Conservation (phyloP, 176 grass and related monocot genomes). For the Zoysia japonica region DNA sequence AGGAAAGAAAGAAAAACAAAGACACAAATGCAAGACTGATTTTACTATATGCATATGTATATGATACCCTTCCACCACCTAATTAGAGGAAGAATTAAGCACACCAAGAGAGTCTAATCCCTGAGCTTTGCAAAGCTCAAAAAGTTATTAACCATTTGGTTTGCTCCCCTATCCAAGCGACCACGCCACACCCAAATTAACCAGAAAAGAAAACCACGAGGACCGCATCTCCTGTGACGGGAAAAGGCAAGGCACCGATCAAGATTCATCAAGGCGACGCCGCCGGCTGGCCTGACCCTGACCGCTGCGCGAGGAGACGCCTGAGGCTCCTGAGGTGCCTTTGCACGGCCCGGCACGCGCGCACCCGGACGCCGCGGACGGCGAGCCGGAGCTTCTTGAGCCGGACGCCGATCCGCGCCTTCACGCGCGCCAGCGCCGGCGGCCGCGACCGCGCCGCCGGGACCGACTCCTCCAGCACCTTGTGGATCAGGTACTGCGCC, state of each 20-base stretch:
- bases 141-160: too few relatives aligned
- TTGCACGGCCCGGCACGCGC: constrained; percentile 38
- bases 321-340: constrained; percentile 44
- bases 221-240: background rate
- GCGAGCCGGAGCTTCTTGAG: constrained; percentile 55
- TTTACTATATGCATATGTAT: background rate
- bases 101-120: too few relatives aligned
- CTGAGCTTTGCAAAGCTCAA: too few relatives aligned
- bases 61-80: too few relatives aligned
- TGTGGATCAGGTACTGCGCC: constrained; percentile 77
- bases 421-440: constrained; percentile 5
- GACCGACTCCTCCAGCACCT: constrained; percentile 53
- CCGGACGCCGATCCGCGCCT: constrained; percentile 44
- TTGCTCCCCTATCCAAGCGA: background rate
- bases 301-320: constrained; percentile 12
- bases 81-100: too few relatives aligned
- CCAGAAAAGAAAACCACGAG: background rate
- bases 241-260: background rate
- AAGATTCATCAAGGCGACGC: background rate
- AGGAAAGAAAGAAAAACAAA: background rate
- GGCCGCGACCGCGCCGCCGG: constrained; percentile 12
- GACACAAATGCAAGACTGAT: background rate
- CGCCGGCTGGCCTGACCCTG: background rate
- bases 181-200: background rate
- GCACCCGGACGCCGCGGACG: constrained; percentile 41